These are phyloP conservation scores for Salix suchowensis DNA, from an alignment of 345 rosid species.

Conservation along the genomic window DNA sequence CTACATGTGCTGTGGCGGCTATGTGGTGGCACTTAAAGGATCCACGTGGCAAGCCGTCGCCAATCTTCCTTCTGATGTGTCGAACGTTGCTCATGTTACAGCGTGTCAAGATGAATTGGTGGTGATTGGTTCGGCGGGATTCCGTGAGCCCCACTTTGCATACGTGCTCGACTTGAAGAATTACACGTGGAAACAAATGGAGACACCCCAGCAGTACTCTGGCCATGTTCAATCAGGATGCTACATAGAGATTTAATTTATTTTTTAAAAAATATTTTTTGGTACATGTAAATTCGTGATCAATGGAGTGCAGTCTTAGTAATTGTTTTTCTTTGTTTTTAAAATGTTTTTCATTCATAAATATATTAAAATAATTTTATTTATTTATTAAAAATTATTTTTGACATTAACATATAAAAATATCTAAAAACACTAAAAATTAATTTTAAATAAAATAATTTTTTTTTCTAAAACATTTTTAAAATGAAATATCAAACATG, in stretches of 20 bases:
- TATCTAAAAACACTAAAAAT: too few relatives aligned
- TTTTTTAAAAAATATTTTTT: too few relatives aligned
- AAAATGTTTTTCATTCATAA: too few relatives aligned
- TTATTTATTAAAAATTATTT: too few relatives aligned
- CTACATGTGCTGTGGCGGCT: conserved; percentile 42
- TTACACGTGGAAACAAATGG: conserved; percentile 44
- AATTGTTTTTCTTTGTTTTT: too few relatives aligned
- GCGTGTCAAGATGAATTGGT: conserved; percentile 40
- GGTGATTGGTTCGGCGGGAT: conserved; percentile 51
- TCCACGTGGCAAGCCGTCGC: conserved; percentile 45
- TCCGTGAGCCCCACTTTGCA: conserved; percentile 30
- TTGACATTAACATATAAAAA: too few relatives aligned
- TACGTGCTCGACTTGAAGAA: conserved; percentile 33
- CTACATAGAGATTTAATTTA: conserved; percentile 41
- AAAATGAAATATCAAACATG: too few relatives aligned
- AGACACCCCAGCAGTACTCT: conserved; percentile 21
- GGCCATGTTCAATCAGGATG: conserved; percentile 72
- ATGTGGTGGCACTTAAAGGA: conserved; percentile 19
- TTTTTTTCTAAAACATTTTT: too few relatives aligned
- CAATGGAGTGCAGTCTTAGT: too few relatives aligned
- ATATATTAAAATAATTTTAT: too few relatives aligned
- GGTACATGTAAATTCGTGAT: too few relatives aligned
- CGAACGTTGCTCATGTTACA: conserved; percentile 28
- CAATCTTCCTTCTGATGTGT: conserved; percentile 50
- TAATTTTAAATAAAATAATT: too few relatives aligned